Evolutionary conservation across 352 stramenopile species (phyloP), one percentile per base, ranked within the genome.

Genomic region (Phytophthora rubi): DNA sequence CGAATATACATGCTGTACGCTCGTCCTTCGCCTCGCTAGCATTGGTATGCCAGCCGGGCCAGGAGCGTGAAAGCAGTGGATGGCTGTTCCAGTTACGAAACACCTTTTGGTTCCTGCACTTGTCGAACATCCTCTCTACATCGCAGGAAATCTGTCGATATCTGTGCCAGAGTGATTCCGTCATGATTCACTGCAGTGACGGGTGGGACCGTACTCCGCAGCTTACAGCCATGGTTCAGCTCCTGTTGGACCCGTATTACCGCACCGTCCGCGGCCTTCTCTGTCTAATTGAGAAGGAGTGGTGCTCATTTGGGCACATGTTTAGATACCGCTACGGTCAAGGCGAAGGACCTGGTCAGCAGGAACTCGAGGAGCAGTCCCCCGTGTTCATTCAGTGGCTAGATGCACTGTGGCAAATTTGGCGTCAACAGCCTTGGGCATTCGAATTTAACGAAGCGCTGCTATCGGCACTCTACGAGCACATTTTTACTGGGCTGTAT

Each of bases 371-470:
- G 65, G 95, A 99, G 74, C 89, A 98, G 56, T 99, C 97, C 47
- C 98, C 98, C 1, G 97, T 99, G 30, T 99, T 99, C 79, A 75
- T 99, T 23, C 97, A 99, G 80, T 99, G 98, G 85, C 71, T 99
- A 33, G 98, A 99, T 86, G 97, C 94, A 48, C 88, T 99, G 42
- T 99, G 95, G 86, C 98, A 99, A 82, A 84, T 99, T 45, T 94
- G 98, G 68, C 86, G 96, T 39, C 97, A 99, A 69, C 98, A 98
- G 68, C 93, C 98, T 8, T 96, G 96, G 73, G 94, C 89, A 30
- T 99, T 99, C 71, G 98, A 99, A 81, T 99, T 99, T 82, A 99
- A 98, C 64, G 88, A 97, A 67, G 75, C 60, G 8, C 69, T 98
- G 37, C 79, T 99, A 6, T 79, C 97, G 10, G 76, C 93, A 45